phyloP scores from a whole-genome alignment of 2,329 filamentous ascomycete genomes.

The Stylonectria norvegica region DNA sequence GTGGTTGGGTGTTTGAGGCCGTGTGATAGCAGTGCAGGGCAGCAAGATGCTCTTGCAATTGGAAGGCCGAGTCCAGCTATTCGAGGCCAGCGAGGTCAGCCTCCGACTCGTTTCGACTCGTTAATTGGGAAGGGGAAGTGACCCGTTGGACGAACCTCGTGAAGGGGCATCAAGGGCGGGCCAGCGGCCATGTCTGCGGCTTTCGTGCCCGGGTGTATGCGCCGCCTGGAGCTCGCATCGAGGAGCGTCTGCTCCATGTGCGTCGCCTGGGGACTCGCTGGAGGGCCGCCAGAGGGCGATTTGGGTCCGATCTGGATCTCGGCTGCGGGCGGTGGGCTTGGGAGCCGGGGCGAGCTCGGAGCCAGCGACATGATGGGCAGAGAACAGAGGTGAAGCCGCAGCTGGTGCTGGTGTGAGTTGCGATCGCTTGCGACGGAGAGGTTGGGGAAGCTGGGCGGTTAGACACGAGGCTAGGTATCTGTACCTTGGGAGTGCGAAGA shows the following conservation, averaged over 20 bases:
- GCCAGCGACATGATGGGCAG: conserved; percentile 50
- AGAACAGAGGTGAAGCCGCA: conserved; percentile 7
- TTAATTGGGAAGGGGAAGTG: too few relatives aligned
- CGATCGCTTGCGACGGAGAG: conserved; percentile 5
- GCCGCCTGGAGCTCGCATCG: conserved; percentile 72
- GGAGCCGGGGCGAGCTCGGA: conserved; percentile 84
- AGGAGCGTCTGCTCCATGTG: conserved; percentile 61
- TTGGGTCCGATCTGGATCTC: conserved; percentile 87
- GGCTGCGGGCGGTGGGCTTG: conserved; percentile 88
- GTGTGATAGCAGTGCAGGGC: conserved; percentile 84
- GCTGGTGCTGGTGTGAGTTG: conserved; percentile 6
- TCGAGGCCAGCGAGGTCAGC: conserved; percentile 12
- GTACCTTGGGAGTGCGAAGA: not conserved
- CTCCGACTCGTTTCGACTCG: too few relatives aligned
- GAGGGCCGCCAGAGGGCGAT: conserved; percentile 62
- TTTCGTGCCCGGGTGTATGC: conserved; percentile 90
- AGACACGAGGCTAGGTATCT: not conserved
- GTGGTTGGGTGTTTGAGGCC: conserved; percentile 61
- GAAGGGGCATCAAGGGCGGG: conserved; percentile 79
- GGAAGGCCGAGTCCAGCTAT: conserved; percentile 94
- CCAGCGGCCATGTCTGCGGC: conserved; percentile 91
- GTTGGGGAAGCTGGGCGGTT: conserved; percentile 10
- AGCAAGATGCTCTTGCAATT: conserved; percentile 94
- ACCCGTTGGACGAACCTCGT: conserved; percentile 59
- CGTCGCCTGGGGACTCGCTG: conserved; percentile 54